Evolutionary conservation across 768 basidiomycete genomes (phyloP), one percentile per base, ranked within the genome.

Genomic region (Kwoniella heveanensis): DNA sequence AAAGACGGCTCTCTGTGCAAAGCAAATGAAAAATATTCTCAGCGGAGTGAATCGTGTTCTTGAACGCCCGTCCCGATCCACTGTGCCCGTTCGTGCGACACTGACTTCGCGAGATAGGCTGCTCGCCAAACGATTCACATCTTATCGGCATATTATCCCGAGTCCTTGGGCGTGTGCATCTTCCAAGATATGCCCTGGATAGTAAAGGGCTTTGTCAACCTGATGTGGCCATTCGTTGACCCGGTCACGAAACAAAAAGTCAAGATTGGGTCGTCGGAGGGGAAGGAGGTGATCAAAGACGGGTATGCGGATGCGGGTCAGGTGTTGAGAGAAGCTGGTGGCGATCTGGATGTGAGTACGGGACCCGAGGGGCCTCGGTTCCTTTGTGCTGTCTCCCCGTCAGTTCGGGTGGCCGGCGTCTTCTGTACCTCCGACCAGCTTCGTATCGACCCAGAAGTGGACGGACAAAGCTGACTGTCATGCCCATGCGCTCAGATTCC

Each of bases 211-310:
- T 74, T 79, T 48, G 53, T 79, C 53, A 78, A 76, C 47, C 60
- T 79, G 30, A 69, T 79, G 61, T 79, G 78, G 78, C 78, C 78
- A n/a, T 78, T 79, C 54, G 74, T 79, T 61, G 78, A 79, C 54
- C 66, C 69, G 2, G 54, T 52, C 5, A 77, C 73, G 15, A 74
- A 73, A 56, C 55, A 55, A 32, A 77, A 70, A 47, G 70, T 73
- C 30, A 57, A 62, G 21, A 65, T 79, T 25, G 72, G 64, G 25
- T 65, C 64, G 19, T 15, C 36, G 7, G 32, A 57, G 37, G 59
- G 53, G 15, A 22, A 48, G 25, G 66, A 66, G 19, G 32, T 70
- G 17, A 29, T 60, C 22, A 56, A 57, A 52, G 60, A 64, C 17
- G 68, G 70, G 19, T 62, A 64, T 37, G 62, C 72, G n/a, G 66